These are phyloP conservation scores for Leccinum insigne DNA, from an alignment of 1,284 basidiomycete species.

Conservation along the genomic window DNA sequence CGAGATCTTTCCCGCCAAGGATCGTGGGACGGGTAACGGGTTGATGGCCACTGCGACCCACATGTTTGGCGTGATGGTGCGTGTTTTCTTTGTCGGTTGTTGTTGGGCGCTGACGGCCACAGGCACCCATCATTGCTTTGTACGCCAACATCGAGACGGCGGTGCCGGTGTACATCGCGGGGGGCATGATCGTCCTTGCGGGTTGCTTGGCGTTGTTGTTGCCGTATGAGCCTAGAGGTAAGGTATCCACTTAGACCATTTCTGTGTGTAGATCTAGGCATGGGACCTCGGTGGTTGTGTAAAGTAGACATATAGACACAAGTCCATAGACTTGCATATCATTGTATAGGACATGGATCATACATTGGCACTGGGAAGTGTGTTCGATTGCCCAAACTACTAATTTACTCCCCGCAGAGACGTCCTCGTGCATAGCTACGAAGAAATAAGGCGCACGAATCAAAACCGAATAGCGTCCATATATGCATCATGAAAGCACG, in stretches of 20 bases:
- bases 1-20: conserved; percentile 71
- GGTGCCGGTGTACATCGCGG: conserved; percentile 78
- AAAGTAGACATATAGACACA: background rate
- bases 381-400: background rate
- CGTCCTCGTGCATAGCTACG: too few species aligned
- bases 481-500: background rate
- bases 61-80: conserved; percentile 64
- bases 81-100: conserved; percentile 4
- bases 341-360: background rate
- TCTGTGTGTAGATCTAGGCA: background rate
- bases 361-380: background rate
- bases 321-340: background rate
- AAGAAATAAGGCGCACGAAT: background rate
- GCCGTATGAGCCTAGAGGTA: conserved; percentile 75
- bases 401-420: background rate
- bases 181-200: conserved; percentile 66
- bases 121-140: conserved; percentile 53
- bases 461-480: background rate
- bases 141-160: conserved; percentile 66
- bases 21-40: conserved; percentile 73
- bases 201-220: conserved; percentile 68
- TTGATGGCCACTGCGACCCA: conserved; percentile 60
- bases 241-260: conserved; percentile 51
- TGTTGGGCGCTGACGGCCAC: background rate
- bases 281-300: background rate